These are phyloP conservation scores for Evernia prunastri DNA, from an alignment of 495 filamentous ascomycete genomes.

Conservation along the genomic window DNA sequence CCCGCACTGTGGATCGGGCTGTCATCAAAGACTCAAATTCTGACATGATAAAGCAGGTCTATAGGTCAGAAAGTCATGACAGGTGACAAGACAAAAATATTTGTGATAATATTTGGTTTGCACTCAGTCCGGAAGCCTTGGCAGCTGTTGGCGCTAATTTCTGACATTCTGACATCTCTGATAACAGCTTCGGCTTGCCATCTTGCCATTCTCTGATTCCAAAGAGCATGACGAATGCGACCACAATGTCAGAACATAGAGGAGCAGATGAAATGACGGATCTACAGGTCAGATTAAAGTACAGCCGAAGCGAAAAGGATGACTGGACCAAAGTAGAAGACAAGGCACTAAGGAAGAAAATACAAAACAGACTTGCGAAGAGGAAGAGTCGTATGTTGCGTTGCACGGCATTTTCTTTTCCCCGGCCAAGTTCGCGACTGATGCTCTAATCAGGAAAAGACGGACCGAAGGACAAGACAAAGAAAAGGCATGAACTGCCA, in stretches of 20 bases:
- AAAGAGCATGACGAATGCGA: neutral
- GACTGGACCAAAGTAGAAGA: conserved; percentile 24
- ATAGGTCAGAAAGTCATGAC: neutral
- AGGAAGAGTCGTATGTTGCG: conserved; percentile 19
- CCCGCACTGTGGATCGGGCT: neutral
- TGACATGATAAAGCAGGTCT: neutral
- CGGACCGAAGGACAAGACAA: neutral
- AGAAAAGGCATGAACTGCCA: neutral
- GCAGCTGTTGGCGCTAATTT: conserved; percentile 9
- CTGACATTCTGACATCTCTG: conserved; percentile 14
- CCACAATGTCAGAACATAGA: too few relatives aligned
- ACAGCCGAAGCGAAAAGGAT: conserved; percentile 13
- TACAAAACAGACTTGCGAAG: conserved; percentile 22
- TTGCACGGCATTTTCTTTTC: neutral
- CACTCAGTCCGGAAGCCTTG: neutral
- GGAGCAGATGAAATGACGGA: conserved; percentile 4
- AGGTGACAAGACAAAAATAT: neutral
- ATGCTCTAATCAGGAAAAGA: neutral
- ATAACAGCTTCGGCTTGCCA: neutral
- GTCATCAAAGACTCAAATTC: neutral
- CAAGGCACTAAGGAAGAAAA: conserved; percentile 22
- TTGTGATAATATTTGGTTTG: neutral
- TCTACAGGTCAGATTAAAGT: conserved; percentile 16
- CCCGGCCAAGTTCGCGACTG: neutral
- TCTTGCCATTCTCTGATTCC: neutral